Evolutionary conservation across 2,329 filamentous ascomycete genomes (phyloP).

Genomic region (Xenoacremonium recifei): DNA sequence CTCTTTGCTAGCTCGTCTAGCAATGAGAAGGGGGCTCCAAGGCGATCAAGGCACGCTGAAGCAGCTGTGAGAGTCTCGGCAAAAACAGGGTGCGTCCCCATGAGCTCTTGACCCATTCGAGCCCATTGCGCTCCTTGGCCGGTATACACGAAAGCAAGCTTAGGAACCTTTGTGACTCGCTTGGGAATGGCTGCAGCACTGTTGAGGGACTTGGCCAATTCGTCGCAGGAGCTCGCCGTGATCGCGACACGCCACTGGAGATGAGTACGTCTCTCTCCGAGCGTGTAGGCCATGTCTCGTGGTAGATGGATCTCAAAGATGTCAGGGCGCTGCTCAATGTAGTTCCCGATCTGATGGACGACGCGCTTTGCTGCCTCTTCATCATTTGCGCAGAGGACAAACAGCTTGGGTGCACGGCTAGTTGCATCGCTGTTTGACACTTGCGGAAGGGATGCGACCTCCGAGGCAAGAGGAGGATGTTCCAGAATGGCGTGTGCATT

Average conservation of each 20-base stretch:
- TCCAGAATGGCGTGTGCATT: neutral
- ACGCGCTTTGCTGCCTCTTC: slow-evolving; percentile 31
- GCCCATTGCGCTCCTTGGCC: slow-evolving; percentile 35
- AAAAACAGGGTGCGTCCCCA: slow-evolving; percentile 4
- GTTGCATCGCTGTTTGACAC: too few species aligned
- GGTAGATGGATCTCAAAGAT: slow-evolving; percentile 43
- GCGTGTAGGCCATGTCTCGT: slow-evolving; percentile 32
- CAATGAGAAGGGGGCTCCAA: neutral
- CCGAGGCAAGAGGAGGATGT: too few species aligned
- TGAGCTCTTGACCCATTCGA: slow-evolving; percentile 31
- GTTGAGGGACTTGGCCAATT: slow-evolving; percentile 27
- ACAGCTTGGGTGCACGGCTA: slow-evolving; percentile 41
- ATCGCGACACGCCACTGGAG: slow-evolving; percentile 1
- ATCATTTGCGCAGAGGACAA: slow-evolving; percentile 40
- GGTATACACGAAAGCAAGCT: slow-evolving; percentile 22
- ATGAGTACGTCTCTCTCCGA: neutral
- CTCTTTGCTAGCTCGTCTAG: neutral
- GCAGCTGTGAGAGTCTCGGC: slow-evolving; percentile 1
- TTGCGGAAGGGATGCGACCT: too few species aligned
- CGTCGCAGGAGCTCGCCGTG: slow-evolving; percentile 39
- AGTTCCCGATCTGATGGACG: slow-evolving; percentile 33
- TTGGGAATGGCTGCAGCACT: slow-evolving; percentile 18
- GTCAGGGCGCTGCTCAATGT: slow-evolving; percentile 40
- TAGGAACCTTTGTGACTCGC: slow-evolving; percentile 1
- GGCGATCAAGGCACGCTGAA: slow-evolving; percentile 18